Conservation (phyloP, 2,329 filamentous ascomycete species). For the Nemania abortiva region DNA sequence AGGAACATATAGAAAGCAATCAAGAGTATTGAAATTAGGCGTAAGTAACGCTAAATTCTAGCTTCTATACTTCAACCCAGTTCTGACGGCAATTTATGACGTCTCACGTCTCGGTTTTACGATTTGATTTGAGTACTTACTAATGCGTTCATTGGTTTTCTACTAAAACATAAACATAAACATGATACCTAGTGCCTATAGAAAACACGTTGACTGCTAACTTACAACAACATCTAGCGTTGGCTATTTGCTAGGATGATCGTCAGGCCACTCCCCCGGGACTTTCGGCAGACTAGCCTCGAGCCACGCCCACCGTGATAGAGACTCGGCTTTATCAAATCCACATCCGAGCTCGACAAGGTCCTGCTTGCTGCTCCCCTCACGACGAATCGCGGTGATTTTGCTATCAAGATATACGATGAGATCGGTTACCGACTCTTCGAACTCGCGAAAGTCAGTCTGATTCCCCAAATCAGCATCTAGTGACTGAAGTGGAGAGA, state of each 20-base stretch:
- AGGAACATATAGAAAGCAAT: too few species aligned
- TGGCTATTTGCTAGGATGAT: background rate
- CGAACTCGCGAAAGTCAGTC: background rate
- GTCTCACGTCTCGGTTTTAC: too few species aligned
- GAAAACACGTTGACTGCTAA: too few species aligned
- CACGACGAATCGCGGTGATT: background rate
- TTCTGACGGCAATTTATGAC: too few species aligned
- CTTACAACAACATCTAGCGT: background rate
- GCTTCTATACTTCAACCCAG: too few species aligned
- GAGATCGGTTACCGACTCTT: background rate
- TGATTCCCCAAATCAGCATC: background rate
- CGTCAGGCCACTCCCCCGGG: background rate
- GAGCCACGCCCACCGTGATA: background rate
- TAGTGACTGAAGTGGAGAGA: background rate
- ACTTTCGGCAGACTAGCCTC: background rate
- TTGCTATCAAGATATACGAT: background rate
- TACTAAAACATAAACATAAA: too few species aligned
- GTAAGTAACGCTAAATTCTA: too few species aligned
- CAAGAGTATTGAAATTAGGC: too few species aligned
- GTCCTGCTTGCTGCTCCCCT: background rate
- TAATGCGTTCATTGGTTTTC: too few species aligned
- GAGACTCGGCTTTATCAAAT: background rate
- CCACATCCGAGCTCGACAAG: background rate
- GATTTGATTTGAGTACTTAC: too few species aligned
- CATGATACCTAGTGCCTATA: too few species aligned